A percentile compares a stretch with the other conserved stretches of the same genome.
phyloP scores from a whole-genome alignment of 1,284 basidiomycete genomes.

The Pascua guehoae region DNA sequence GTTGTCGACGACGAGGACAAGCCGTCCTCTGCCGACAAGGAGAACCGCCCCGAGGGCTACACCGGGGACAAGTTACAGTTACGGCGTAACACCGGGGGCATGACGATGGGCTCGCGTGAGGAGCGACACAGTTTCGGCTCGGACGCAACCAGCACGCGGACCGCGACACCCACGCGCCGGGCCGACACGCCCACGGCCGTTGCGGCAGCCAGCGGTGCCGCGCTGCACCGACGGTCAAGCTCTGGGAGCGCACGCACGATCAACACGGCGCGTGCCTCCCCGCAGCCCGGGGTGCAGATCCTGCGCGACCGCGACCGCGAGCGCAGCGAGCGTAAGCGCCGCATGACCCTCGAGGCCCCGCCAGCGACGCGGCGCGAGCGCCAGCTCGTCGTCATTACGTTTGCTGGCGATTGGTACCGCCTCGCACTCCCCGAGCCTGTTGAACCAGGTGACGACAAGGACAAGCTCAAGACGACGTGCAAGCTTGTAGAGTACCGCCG shows the following conservation, averaged over 20 bases:
- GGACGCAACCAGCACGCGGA: constrained; percentile 25
- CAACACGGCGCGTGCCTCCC: background rate
- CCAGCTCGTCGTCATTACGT: constrained; percentile 79
- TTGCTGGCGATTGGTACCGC: constrained; percentile 88
- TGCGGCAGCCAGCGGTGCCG: background rate
- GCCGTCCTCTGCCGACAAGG: background rate
- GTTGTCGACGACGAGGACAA: constrained; percentile 46
- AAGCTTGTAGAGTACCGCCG: constrained; percentile 45
- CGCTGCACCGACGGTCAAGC: constrained; percentile 4
- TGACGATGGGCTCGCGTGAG: constrained; percentile 24
- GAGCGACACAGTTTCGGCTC: constrained; percentile 25
- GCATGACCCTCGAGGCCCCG: constrained; percentile 1
- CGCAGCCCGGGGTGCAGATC: background rate
- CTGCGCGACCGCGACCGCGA: background rate
- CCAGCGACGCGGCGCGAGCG: background rate
- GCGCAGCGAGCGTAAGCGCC: background rate
- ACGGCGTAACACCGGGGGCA: constrained; percentile 2
- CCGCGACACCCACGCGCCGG: constrained; percentile 22
- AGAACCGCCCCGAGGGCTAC: background rate
- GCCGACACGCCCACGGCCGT: constrained; percentile 16
- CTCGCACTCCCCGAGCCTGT: constrained; percentile 60
- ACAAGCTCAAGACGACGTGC: constrained; percentile 22
- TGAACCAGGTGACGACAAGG: constrained; percentile 10
- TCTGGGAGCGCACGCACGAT: constrained; percentile 3
- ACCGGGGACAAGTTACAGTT: constrained; percentile 11